Conservation (phyloP, 2,329 filamentous ascomycete genomes). For the Colletotrichum paranaense region DNA sequence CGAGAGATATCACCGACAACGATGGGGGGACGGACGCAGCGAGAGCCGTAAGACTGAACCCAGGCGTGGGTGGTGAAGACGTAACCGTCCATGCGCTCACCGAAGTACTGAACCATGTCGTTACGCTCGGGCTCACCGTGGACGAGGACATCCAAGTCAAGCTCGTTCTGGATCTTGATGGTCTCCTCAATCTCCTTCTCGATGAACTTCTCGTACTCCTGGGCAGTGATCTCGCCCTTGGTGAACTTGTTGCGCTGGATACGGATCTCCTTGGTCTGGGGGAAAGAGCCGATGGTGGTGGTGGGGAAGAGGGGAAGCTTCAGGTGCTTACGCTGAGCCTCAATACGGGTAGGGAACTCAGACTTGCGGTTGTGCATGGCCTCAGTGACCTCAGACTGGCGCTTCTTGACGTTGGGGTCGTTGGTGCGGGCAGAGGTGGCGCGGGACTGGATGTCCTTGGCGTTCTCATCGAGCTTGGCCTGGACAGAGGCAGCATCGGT, state of each 20-base stretch:
- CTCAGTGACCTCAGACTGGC: constrained; percentile 86
- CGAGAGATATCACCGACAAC: constrained; percentile 99
- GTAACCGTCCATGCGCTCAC: constrained; percentile 96
- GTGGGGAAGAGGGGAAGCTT: constrained; percentile 97
- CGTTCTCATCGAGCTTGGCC: constrained; percentile 94
- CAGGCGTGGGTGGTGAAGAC: constrained; percentile 99
- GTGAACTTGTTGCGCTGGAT: constrained; percentile 97
- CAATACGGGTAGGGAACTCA: constrained; percentile 85
- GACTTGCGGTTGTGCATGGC: constrained; percentile 94
- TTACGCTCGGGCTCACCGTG: constrained; percentile 99
- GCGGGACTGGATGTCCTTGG: constrained; percentile 91
- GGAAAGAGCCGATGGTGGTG: constrained; percentile 99
- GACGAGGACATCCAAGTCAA: constrained; percentile 95
- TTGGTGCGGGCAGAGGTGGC: constrained; percentile 95
- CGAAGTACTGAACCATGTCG: constrained; percentile 99
- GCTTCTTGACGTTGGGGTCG: constrained; percentile 96
- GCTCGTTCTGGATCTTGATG: constrained; percentile 97
- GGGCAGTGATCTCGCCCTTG: constrained; percentile 94
- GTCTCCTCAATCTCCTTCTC: constrained; percentile 98
- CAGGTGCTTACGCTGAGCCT: constrained; percentile 90
- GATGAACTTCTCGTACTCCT: constrained; percentile 98
- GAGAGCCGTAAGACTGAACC: constrained; percentile 98
- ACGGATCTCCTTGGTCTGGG: constrained; percentile 99
- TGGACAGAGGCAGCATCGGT: constrained; percentile 89
- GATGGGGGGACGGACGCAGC: constrained; percentile 97